These are phyloP conservation scores for Bimuria novae-zelandiae DNA, from an alignment of 2,329 filamentous ascomycete genomes.

Conservation along the genomic window DNA sequence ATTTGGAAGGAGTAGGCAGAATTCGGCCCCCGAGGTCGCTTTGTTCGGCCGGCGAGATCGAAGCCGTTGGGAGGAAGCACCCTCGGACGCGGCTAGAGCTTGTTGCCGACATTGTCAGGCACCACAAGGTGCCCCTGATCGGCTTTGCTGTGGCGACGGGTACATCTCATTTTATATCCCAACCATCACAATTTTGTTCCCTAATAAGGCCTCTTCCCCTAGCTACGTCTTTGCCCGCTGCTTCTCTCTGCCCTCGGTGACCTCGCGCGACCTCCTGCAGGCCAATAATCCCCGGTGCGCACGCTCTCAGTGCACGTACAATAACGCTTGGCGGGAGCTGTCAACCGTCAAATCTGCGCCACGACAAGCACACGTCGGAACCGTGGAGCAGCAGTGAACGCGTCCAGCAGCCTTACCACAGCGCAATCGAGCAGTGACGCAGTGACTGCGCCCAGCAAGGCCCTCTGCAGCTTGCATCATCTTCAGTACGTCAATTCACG, in stretches of 20 bases:
- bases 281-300: neutral
- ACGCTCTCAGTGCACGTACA: neutral
- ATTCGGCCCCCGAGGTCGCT: neutral
- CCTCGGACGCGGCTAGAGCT: conserved; percentile 1
- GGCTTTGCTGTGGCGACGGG: conserved; percentile 11
- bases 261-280: conserved; percentile 3
- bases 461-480: neutral
- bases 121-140: conserved; percentile 14
- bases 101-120: conserved; percentile 3
- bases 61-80: neutral
- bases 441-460: no score
- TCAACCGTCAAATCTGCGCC: conserved; percentile 8
- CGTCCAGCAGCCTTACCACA: neutral
- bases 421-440: neutral
- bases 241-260: neutral
- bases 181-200: conserved; percentile 22
- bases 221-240: neutral
- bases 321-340: conserved; percentile 12
- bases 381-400: conserved; percentile 6
- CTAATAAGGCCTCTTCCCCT: conserved; percentile 17
- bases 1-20: neutral
- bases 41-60: neutral
- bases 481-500: conserved; percentile 22
- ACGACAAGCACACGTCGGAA: conserved; percentile 11
- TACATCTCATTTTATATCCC: conserved; percentile 31